Base-by-base conservation (phyloP, 768 basidiomycete species). In the Podaxis sp. region DNA sequence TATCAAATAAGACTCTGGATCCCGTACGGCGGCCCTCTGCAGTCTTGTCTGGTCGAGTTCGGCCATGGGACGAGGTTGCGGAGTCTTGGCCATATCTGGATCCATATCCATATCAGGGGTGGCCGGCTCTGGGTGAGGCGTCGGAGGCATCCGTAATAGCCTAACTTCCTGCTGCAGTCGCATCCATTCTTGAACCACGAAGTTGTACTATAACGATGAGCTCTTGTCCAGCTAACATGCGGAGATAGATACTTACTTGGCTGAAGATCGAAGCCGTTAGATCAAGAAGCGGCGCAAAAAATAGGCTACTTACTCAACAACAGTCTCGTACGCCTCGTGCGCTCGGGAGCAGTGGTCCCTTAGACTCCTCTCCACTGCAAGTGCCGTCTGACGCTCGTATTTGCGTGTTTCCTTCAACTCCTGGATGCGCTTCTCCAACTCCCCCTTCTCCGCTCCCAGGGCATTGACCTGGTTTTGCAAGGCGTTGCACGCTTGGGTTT, bases 311-410 rank as follows among this genome's bases (percentile, higher is more conserved):
- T 65, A 81, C 80, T 76, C 71, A 50, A 77, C 72, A 66, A 80
- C 70, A 54, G 71, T 67, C 51, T 75, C 74, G 60, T 81, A 81
- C 11, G 76, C 80, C 28, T 69, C 73, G 36, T 81, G 79, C 64
- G 84, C 77, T 41, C 78, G 73, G 54, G 76, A 75, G 56, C 80
- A 82, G 66, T 84, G 84, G 33, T 84, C 81, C 64, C 83, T 78
- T 65, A 89, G 75, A 66, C 74, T 82, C 60, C 71, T 79, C 76
- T 87, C 85, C 38, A 83, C 77, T 10, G 75, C 77, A 48, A 82
- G 70, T 7, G 85, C 80, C 2, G 78, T 77, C 24, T 87, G 81
- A 65, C 76, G 80, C 69, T 87, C 87, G 52, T 80, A 79, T 26
- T 75, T 75, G 28, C 78, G 78, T 55, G 71, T 71, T 40, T 75